Conservation (phyloP, 768 basidiomycete genomes). For the Dentipellis sp. region DNA sequence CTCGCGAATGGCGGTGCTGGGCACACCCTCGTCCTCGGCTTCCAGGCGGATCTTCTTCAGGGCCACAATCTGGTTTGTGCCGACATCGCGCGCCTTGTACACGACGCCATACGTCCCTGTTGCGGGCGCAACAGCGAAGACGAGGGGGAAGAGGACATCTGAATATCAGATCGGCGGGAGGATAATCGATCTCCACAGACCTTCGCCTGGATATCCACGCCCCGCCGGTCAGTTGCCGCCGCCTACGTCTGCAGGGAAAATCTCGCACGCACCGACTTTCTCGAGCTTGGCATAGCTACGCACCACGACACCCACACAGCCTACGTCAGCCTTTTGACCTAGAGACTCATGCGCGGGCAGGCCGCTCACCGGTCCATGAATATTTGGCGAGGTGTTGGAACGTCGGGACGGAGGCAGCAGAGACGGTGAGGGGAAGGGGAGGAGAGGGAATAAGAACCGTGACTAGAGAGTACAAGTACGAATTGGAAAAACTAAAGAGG, state of each 20-base stretch:
- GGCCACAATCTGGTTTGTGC: constrained; percentile 78
- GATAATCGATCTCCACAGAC: constrained; percentile 17
- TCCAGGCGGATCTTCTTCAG: constrained; percentile 98
- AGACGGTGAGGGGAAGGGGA: not conserved
- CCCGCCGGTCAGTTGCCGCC: not conserved
- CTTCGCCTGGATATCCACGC: constrained; percentile 34
- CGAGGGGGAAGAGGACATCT: not conserved
- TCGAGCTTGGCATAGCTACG: constrained; percentile 91
- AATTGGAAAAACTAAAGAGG: not conserved
- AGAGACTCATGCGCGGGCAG: not conserved
- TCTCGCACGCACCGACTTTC: constrained; percentile 68
- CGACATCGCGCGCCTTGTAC: constrained; percentile 87
- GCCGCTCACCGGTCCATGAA: constrained; percentile 11
- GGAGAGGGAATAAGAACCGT: not conserved
- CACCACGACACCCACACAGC: not conserved
- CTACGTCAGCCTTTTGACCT: not conserved
- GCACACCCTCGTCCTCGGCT: constrained; percentile 98
- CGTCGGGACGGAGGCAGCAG: not conserved
- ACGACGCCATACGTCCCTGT: constrained; percentile 97
- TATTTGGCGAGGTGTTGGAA: not conserved
- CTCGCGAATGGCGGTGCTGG: constrained; percentile 95
- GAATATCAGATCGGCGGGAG: not conserved
- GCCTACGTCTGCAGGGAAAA: not conserved
- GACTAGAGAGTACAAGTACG: not conserved
- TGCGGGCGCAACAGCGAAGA: not conserved